A percentile compares a stretch with the other conserved stretches of the same genome.
Conservation (phyloP, 306 rosid genomes). For the Glycine tomentella region DNA sequence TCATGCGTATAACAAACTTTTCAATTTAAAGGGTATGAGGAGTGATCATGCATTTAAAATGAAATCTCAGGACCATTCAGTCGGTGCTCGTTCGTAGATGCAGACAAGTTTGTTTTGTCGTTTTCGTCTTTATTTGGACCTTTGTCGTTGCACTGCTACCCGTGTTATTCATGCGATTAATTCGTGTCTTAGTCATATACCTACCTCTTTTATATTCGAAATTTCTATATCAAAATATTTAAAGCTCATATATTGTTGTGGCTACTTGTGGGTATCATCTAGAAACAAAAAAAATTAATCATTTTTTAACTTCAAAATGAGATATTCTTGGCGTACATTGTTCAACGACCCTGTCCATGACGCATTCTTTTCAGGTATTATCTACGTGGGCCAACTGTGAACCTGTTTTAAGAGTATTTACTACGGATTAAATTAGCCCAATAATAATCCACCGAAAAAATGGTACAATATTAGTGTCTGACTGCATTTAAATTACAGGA, state of each 20-base stretch:
- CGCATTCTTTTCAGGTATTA: not conserved
- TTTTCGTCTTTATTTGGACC: not conserved
- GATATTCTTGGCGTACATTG: not conserved
- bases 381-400: not conserved
- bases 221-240: not conserved
- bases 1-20: not conserved
- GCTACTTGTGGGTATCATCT: no score
- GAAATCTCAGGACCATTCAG: not conserved
- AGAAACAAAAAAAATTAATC: not conserved
- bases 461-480: not conserved
- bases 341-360: not conserved
- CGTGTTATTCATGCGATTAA: not conserved
- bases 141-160: not conserved
- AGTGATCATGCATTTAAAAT: not conserved
- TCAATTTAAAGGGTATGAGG: not conserved
- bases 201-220: no score
- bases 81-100: not conserved
- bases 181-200: not conserved
- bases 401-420: not conserved
- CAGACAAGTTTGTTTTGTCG: slow-evolving; percentile 6
- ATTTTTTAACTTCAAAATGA: not conserved
- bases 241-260: not conserved
- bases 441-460: not conserved
- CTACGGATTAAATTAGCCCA: not conserved
- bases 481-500: not conserved